Evolutionary conservation across 345 rosid species (phyloP).

Genomic region (Zanthoxylum bungeanum): DNA sequence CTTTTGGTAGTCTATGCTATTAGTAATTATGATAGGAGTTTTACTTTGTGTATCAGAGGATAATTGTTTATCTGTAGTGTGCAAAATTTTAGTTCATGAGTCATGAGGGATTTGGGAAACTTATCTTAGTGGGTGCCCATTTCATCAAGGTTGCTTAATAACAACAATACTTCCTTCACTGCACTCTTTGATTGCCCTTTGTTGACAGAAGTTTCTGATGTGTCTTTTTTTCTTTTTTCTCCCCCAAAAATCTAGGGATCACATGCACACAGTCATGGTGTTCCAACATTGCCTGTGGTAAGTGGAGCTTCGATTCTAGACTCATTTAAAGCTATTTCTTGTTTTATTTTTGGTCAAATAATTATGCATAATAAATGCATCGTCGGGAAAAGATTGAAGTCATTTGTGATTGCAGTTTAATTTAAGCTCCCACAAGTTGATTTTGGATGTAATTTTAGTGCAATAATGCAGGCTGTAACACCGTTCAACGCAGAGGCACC

Average conservation of each 20-base stretch:
- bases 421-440: not conserved
- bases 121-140: not conserved
- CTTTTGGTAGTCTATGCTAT: not conserved
- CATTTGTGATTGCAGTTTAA: not conserved
- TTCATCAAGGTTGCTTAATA: not conserved
- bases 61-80: not conserved
- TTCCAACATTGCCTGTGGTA: constrained; percentile 45
- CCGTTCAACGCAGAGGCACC: constrained; percentile 53
- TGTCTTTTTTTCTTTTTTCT: not conserved
- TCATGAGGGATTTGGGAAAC: not conserved
- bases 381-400: not conserved
- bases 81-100: not conserved
- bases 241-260: constrained; percentile 34
- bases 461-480: constrained; percentile 45
- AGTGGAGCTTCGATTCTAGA: no score
- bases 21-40: not conserved
- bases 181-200: not conserved
- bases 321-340: not conserved
- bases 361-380: not conserved
- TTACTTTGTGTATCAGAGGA: not conserved
- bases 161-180: not conserved
- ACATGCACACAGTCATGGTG: constrained; percentile 43
- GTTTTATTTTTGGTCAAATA: not conserved
- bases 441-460: constrained; percentile 18
- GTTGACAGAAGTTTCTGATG: constrained; percentile 7